Percentiles rank a stretch among this genome's conserved stretches.
Conservation (phyloP, 1,139 yeast species). For the Taiozyma sp. region DNA sequence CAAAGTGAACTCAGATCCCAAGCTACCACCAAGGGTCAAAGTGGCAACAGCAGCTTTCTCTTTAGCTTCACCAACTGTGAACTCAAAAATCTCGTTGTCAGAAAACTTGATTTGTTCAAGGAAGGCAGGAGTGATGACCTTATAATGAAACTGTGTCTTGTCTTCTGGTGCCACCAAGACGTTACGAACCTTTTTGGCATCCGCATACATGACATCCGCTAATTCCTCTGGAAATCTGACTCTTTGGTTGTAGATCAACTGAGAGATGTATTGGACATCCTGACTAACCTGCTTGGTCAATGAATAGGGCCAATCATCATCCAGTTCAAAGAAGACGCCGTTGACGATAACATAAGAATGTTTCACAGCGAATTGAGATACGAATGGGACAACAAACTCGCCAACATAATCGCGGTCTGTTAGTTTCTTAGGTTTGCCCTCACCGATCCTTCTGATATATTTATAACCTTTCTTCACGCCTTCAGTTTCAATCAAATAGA, state of each 20-base stretch:
- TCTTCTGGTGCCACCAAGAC: slow-evolving; percentile 32
- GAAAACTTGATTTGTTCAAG: slow-evolving; percentile 21
- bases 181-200: slow-evolving; percentile 27
- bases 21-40: slow-evolving; percentile 56
- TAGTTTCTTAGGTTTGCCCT: slow-evolving; percentile 11
- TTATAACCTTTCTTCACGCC: slow-evolving; percentile 13
- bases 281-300: slow-evolving; percentile 32
- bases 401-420: slow-evolving; percentile 22
- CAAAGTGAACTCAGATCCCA: slow-evolving; percentile 32
- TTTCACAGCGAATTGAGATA: slow-evolving; percentile 38
- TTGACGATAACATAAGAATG: slow-evolving; percentile 61
- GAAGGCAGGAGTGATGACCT: slow-evolving; percentile 30
- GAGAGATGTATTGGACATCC: slow-evolving; percentile 28
- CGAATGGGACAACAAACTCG: slow-evolving; percentile 27
- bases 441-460: slow-evolving; percentile 10
- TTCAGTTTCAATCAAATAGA: slow-evolving; percentile 9
- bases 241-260: slow-evolving; percentile 25
- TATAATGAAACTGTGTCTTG: slow-evolving; percentile 28
- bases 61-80: slow-evolving; percentile 12
- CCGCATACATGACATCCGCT: slow-evolving; percentile 14
- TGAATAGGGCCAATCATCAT: slow-evolving; percentile 38
- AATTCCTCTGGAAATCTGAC: slow-evolving; percentile 28
- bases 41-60: slow-evolving; percentile 26
- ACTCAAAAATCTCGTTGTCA: slow-evolving; percentile 17
- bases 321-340: slow-evolving; percentile 54